phyloP scores from a whole-genome alignment of 2,329 filamentous ascomycete species.

The Aspergillus unguis region DNA sequence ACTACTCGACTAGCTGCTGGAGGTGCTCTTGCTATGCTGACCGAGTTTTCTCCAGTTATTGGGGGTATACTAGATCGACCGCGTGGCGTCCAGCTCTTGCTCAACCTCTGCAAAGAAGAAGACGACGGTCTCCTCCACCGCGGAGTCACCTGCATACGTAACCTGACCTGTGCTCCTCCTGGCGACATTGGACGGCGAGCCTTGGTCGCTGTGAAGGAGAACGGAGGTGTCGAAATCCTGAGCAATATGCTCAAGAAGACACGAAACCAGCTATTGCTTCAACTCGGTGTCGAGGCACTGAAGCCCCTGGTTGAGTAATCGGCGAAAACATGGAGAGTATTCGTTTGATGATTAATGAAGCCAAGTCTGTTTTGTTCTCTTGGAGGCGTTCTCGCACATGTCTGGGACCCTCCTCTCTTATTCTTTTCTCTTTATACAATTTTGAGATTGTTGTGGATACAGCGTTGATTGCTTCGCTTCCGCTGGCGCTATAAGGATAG shows the following conservation, averaged over 20 bases:
- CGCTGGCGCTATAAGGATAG: no score
- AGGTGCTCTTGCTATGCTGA: slow-evolving; percentile 81
- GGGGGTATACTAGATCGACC: slow-evolving; percentile 67
- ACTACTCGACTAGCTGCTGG: slow-evolving; percentile 79
- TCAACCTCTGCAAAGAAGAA: slow-evolving; percentile 72
- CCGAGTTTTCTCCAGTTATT: slow-evolving; percentile 72
- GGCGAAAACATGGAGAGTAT: background rate
- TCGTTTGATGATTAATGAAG: slow-evolving; percentile 7
- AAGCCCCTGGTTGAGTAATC: slow-evolving; percentile 58
- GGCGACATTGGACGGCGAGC: slow-evolving; percentile 63
- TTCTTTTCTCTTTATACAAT: background rate
- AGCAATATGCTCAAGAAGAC: slow-evolving; percentile 68
- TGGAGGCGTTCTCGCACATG: slow-evolving; percentile 9
- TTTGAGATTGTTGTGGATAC: no score
- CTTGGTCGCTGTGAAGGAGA: slow-evolving; percentile 57
- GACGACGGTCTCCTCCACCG: slow-evolving; percentile 56
- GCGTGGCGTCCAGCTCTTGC: slow-evolving; percentile 70
- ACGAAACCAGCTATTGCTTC: slow-evolving; percentile 65
- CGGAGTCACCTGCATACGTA: slow-evolving; percentile 71
- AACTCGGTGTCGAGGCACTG: slow-evolving; percentile 67
- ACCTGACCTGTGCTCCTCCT: slow-evolving; percentile 63
- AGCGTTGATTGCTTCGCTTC: no score
- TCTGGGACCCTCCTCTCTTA: background rate
- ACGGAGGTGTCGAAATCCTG: slow-evolving; percentile 64
- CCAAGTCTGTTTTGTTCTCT: slow-evolving; percentile 15